These are phyloP conservation scores for Trichoderma afroharzianum DNA, from an alignment of 2,329 filamentous ascomycete species.

Conservation along the genomic window DNA sequence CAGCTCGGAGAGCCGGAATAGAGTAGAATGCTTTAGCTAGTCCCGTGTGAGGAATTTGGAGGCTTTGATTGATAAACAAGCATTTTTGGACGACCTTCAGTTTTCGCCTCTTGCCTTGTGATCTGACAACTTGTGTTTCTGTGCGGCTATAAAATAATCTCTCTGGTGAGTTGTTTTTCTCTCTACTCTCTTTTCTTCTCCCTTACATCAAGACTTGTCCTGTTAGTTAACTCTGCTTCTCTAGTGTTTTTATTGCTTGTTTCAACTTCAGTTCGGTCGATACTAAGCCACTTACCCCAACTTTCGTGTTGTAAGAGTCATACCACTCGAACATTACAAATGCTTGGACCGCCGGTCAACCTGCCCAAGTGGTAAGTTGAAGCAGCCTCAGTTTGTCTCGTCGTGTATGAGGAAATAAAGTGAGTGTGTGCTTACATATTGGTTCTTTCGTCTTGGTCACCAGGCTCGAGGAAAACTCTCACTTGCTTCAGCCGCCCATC, in stretches of 20 bases:
- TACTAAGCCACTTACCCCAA: not conserved
- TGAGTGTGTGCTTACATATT: not conserved
- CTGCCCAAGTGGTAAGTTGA: constrained; percentile 54
- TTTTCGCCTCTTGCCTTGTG: not conserved
- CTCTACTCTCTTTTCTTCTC: not conserved
- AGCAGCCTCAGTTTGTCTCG: not conserved
- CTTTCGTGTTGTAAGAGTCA: not conserved
- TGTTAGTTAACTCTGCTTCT: not conserved
- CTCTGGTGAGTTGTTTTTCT: not conserved
- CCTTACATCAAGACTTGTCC: not conserved
- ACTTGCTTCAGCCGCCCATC: constrained; percentile 87
- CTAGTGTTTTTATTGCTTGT: not conserved
- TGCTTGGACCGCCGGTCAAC: constrained; percentile 52
- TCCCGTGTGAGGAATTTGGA: not conserved
- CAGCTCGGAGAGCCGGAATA: not conserved
- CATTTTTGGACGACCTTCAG: not conserved
- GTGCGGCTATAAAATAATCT: not conserved
- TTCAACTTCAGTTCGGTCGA: not conserved
- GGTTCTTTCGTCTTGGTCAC: not conserved
- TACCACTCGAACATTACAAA: constrained; percentile 24
- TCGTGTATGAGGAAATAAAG: not conserved
- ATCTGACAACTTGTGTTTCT: not conserved
- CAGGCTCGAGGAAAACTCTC: constrained; percentile 88
- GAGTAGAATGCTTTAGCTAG: not conserved
- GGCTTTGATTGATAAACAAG: constrained; percentile 2